Percentiles rank a stretch among this genome's conserved stretches.
These are phyloP conservation scores for Capronia americana DNA, from an alignment of 2,329 filamentous ascomycete species.

Conservation along the genomic window DNA sequence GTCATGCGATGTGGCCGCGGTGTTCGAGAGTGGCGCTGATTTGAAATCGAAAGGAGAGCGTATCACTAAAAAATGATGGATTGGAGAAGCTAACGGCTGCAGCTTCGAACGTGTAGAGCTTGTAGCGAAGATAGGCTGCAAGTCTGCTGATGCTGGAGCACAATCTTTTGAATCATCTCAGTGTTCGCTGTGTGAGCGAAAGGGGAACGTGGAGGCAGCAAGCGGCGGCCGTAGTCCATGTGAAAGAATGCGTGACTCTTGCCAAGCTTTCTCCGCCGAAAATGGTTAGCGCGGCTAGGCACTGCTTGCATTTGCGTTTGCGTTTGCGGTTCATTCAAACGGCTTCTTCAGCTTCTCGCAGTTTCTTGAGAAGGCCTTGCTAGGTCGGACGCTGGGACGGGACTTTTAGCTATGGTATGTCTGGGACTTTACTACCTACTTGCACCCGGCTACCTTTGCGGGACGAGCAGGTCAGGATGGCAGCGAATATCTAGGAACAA, in stretches of 20 bases:
- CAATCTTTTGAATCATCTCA: slow-evolving; percentile 3
- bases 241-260: neutral
- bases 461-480: no score
- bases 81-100: neutral
- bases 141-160: neutral
- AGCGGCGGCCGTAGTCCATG: neutral
- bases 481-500: no score
- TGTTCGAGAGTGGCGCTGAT: slow-evolving; percentile 5
- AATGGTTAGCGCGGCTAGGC: neutral
- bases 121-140: neutral
- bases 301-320: neutral
- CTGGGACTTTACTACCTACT: neutral
- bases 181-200: neutral
- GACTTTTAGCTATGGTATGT: neutral
- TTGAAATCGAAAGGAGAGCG: neutral
- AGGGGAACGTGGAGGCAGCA: slow-evolving; percentile 6
- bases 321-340: neutral
- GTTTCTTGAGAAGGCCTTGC: neutral
- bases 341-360: neutral
- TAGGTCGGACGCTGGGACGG: neutral
- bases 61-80: neutral
- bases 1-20: no score
- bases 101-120: neutral
- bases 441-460: neutral
- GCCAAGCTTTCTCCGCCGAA: neutral